Percentiles rank a stretch among this genome's conserved stretches.
Evolutionary conservation across 257 asterid genomes (phyloP).

Genomic region (Apocynum venetum): DNA sequence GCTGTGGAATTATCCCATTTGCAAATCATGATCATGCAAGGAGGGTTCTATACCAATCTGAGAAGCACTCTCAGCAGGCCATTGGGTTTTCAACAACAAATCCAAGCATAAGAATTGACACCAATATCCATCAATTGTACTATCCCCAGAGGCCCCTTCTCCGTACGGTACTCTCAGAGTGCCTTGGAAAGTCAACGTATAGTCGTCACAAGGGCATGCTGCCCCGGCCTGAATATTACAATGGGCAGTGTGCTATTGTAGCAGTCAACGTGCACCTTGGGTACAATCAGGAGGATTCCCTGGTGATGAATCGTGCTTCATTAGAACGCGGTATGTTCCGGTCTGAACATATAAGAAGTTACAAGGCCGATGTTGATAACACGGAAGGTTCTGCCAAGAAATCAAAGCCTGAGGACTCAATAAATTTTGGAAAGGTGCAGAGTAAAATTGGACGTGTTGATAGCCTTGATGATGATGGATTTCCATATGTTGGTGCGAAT

Average conservation of each 20-base stretch:
- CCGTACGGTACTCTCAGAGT: conserved; percentile 68
- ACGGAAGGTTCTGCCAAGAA: conserved; percentile 43
- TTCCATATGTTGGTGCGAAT: conserved; percentile 84
- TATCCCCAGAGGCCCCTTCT: conserved; percentile 92
- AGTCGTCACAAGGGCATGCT: conserved; percentile 50
- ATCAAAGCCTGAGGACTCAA: conserved; percentile 44
- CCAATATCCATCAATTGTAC: conserved; percentile 72
- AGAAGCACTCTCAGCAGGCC: conserved; percentile 97
- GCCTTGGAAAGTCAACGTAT: conserved; percentile 64
- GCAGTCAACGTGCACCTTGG: conserved; percentile 97
- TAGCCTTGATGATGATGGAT: conserved; percentile 91
- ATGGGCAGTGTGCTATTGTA: conserved; percentile 94
- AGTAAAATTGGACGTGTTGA: conserved; percentile 88
- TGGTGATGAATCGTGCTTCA: conserved; percentile 92
- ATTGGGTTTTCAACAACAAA: conserved; percentile 76
- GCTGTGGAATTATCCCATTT: conserved; percentile 87
- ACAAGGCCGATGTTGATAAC: conserved; percentile 72
- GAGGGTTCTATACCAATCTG: conserved; percentile 86
- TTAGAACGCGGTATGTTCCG: conserved; percentile 96
- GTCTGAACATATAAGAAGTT: conserved; percentile 78
- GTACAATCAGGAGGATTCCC: conserved; percentile 90
- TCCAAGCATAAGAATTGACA: conserved; percentile 63
- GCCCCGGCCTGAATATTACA: conserved; percentile 80
- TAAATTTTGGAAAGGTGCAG: conserved; percentile 71
- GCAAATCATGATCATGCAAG: conserved; percentile 91